Conservation (phyloP, 495 filamentous ascomycete species). For the Hyaloscypha finlandica region DNA sequence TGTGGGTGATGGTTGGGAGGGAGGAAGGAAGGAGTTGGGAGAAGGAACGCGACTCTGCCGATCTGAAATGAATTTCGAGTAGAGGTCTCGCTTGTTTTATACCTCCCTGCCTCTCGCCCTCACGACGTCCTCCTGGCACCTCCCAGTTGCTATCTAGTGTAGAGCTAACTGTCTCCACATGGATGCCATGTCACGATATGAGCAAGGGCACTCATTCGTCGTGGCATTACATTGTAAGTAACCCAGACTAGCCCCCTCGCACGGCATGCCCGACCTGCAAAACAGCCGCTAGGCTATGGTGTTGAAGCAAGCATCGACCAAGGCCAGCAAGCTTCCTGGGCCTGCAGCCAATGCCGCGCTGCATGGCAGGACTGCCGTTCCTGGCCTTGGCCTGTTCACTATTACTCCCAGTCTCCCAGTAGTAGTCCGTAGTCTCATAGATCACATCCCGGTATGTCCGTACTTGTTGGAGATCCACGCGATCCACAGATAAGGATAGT, state of each 20-base stretch:
- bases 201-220: not conserved
- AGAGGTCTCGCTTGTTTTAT: constrained; percentile 2
- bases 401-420: not conserved
- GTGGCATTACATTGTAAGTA: no score
- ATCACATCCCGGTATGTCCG: no score
- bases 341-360: constrained; percentile 9
- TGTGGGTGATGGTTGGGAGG: no score
- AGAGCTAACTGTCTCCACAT: not conserved
- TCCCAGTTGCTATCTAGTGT: constrained; percentile 16
- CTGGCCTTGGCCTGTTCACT: not conserved
- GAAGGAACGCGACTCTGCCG: not conserved
- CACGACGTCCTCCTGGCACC: constrained; percentile 2
- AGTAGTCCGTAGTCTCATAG: not conserved
- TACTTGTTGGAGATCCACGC: not conserved
- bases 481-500: constrained; percentile 29
- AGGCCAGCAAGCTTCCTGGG: constrained; percentile 19
- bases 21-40: not conserved
- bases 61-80: not conserved
- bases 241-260: not conserved
- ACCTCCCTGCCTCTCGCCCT: not conserved
- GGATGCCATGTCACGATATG: constrained; percentile 10
- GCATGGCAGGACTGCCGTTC: not conserved
- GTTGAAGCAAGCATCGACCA: constrained; percentile 2
- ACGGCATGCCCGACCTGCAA: constrained; percentile 10
- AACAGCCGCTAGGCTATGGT: no score